Evolutionary conservation across 192 early-diverging fungal species (phyloP).

Genomic region (Linnemannia elongata): DNA sequence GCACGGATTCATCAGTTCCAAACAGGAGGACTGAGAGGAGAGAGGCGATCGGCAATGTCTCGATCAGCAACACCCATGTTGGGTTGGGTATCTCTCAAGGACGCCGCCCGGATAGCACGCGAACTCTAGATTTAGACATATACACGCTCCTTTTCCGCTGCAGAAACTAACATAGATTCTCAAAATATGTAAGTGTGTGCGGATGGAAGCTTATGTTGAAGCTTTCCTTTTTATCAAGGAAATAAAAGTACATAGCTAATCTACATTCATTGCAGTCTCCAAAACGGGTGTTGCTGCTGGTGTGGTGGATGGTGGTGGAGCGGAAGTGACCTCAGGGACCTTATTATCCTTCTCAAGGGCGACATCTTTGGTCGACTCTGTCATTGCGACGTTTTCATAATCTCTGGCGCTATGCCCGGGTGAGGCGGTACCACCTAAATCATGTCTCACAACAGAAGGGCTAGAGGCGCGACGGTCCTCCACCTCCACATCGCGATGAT

Average conservation of each 20-base stretch:
- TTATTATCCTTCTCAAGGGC: background rate
- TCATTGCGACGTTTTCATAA: background rate
- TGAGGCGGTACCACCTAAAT: background rate
- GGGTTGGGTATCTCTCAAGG: conserved; percentile 33
- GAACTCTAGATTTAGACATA: background rate
- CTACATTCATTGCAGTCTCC: conserved; percentile 5
- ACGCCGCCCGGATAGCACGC: conserved; percentile 28
- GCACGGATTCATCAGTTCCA: conserved; percentile 24
- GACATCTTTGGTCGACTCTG: background rate
- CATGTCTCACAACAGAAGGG: background rate
- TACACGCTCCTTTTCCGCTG: no score
- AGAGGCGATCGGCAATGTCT: background rate
- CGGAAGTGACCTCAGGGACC: background rate
- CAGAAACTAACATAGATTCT: background rate
- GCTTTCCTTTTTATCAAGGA: no score
- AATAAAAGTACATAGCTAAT: conserved; percentile 2
- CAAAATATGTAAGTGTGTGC: no score
- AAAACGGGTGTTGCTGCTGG: background rate
- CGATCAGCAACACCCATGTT: background rate
- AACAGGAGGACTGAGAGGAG: background rate
- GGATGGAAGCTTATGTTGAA: no score
- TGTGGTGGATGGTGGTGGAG: background rate
- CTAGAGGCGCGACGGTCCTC: background rate
- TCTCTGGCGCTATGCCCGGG: background rate
- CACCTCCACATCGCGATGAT: background rate